These are phyloP conservation scores for Aspergillus sergii DNA, from an alignment of 2,329 filamentous ascomycete genomes.

Conservation along the genomic window DNA sequence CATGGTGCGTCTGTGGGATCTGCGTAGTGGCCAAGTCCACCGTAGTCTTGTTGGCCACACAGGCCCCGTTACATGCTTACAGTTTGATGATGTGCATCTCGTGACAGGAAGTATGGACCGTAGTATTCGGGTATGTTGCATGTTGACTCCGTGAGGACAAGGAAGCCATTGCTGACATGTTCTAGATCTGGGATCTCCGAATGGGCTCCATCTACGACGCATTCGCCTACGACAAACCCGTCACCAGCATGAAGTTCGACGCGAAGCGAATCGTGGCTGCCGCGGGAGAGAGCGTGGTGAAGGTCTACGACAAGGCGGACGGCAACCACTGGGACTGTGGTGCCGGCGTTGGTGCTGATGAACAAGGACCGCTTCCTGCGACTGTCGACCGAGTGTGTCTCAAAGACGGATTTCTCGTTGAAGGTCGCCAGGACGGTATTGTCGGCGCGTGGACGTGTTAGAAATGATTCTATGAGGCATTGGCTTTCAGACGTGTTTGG, in stretches of 20 bases:
- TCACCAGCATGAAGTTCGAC: slow-evolving; percentile 98
- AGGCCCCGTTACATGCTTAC: slow-evolving; percentile 87
- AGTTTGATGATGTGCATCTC: slow-evolving; percentile 94
- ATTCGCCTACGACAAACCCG: slow-evolving; percentile 88
- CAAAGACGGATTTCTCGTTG: slow-evolving; percentile 90
- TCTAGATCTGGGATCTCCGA: slow-evolving; percentile 95
- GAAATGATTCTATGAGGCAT: slow-evolving; percentile 11
- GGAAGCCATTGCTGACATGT: slow-evolving; percentile 22
- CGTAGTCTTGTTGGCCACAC: slow-evolving; percentile 94
- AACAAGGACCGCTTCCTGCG: slow-evolving; percentile 65
- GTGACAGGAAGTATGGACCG: slow-evolving; percentile 91
- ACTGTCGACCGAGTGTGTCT: slow-evolving; percentile 85
- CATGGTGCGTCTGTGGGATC: slow-evolving; percentile 95
- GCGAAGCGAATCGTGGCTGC: slow-evolving; percentile 84
- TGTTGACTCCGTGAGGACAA: background rate
- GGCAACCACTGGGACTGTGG: slow-evolving; percentile 96
- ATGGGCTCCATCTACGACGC: slow-evolving; percentile 95
- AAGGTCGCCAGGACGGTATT: slow-evolving; percentile 83
- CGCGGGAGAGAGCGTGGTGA: slow-evolving; percentile 89
- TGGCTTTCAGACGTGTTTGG: background rate
- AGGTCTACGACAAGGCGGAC: slow-evolving; percentile 97
- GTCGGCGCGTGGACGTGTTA: slow-evolving; percentile 89
- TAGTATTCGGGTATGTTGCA: slow-evolving; percentile 79
- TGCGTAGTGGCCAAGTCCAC: slow-evolving; percentile 95
- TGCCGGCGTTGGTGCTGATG: slow-evolving; percentile 69